A percentile compares a stretch with the other conserved stretches of the same genome.
These are phyloP conservation scores for Centaurea solstitialis DNA, from an alignment of 129 eudicot species.

Conservation along the genomic window DNA sequence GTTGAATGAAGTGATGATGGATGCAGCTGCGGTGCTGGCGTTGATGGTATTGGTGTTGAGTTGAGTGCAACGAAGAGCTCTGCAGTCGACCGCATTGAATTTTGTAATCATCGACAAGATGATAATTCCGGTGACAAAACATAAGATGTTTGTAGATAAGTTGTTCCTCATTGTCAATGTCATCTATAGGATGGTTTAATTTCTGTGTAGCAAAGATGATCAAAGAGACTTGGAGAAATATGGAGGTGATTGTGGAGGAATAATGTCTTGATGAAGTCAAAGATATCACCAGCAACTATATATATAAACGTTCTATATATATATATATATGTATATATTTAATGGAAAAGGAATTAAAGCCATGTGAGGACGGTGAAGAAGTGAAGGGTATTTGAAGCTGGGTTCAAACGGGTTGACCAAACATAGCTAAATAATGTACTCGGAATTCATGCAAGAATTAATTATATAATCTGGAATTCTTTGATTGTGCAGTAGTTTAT, in stretches of 20 bases:
- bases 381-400: background rate
- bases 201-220: background rate
- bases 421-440: no score
- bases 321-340: background rate
- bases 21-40: background rate
- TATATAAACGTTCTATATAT: background rate
- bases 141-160: background rate
- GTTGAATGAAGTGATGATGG: background rate
- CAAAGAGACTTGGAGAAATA: background rate
- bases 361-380: background rate
- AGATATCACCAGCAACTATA: background rate
- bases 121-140: background rate
- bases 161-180: background rate
- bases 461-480: background rate
- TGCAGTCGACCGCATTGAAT: background rate
- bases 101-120: conserved; percentile 10
- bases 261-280: background rate
- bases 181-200: background rate
- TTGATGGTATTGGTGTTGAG: background rate
- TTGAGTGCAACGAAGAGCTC: conserved; percentile 8
- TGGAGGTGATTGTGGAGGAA: background rate
- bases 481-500: background rate
- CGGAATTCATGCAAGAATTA: background rate
- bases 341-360: background rate
- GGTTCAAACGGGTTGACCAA: background rate